Evolutionary conservation across 306 rosid species (phyloP), one percentile per base, ranked within the genome.

Genomic region (Benincasa hispida): DNA sequence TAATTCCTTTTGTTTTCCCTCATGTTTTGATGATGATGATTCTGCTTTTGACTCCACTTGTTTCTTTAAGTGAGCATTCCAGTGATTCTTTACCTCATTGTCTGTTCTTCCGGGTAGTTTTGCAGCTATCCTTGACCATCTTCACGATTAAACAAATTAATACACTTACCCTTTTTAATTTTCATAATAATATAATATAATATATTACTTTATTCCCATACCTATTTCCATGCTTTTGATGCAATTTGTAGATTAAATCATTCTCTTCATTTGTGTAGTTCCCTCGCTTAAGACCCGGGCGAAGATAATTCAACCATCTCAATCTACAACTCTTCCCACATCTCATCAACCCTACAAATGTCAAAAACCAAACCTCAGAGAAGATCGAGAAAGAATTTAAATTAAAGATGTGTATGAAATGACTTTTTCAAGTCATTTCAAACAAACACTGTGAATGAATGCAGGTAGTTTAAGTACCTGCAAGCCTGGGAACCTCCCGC

Each of bases 301-400:
- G 75, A 17, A 89, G 84, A 75, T 89, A 87, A 81, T 89, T 89
- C 83, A 86, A 78, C 93, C 93, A 89, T 24, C 91, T 85, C 35
- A 89, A 82, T 42, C 91, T 84, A 81, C 93, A 89, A 67, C 93
- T 89, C 77, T 89, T 89, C 24, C 93, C 93, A 50, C 93, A 89
- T 73, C 93, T 86, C 4, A 82, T n/a, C 75, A 89, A 82, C 5
- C 91, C 93, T 89, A 56, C 72, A 19, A 60, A 54, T 15, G 5
- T 9, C 5, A 15, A 48, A 72, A 28, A 34, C 35, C 6, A 21
- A 10, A 21, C 58, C 24, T 6, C 45, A 28, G 5, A 32, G 4
- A 2, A 30, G 34, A 6, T 4, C 5, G 4, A 2, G 35, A 32
- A 6, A 32, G 5, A 32, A 32, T 32, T 4, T 6, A 32, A 4